Evolutionary conservation across 495 filamentous ascomycete species (phyloP), one percentile per base, ranked within the genome.

Genomic region (Zalerion maritima): DNA sequence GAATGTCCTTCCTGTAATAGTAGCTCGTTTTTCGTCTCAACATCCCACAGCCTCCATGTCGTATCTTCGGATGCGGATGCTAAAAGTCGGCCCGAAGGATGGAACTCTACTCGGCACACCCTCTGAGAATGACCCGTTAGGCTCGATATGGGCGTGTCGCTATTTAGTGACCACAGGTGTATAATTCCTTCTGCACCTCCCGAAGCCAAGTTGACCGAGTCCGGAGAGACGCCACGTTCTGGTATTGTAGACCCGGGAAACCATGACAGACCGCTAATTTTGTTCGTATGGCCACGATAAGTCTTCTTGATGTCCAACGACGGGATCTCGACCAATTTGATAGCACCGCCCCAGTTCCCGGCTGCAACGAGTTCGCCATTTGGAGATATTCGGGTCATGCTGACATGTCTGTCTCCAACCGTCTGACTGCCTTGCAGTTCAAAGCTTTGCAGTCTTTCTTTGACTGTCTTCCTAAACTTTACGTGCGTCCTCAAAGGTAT

Each of bases 21-120:
- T 3, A 97, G 59, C 41, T 96, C 86, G 2, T 76, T 75, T 0
- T 69, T 78, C 1, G 75, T 87, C 31, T 81, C 71, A 0, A 94
- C 68, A 45, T 99, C 91, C 91, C 91, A 99, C 32, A 99, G 54
- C 14, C 89, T 72, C 89, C 89, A 99, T 0, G 87, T 94, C 3
- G 86, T 94, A 47, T 99, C 89, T 43, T 82, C 87, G 1, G 84
- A 93, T 1, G 89, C 89, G 1, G 85, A 93, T 1, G 89, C 89
- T 14, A 94, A 67, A 43, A 87, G 94, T 32, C 67, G 64, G 11
- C 89, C 87, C 3, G 81, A 91, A 0, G 89, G 89, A 40, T 99
- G 91, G 46, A 96, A 91, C 38, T 94, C 91, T 22, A 91, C 75
- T 31, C 91, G 70, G 36, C 81, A 86, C 18, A 96, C 87, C 28